These are phyloP conservation scores for Scheffersomyces illinoinensis DNA, from an alignment of 1,139 yeast species.

Conservation along the genomic window DNA sequence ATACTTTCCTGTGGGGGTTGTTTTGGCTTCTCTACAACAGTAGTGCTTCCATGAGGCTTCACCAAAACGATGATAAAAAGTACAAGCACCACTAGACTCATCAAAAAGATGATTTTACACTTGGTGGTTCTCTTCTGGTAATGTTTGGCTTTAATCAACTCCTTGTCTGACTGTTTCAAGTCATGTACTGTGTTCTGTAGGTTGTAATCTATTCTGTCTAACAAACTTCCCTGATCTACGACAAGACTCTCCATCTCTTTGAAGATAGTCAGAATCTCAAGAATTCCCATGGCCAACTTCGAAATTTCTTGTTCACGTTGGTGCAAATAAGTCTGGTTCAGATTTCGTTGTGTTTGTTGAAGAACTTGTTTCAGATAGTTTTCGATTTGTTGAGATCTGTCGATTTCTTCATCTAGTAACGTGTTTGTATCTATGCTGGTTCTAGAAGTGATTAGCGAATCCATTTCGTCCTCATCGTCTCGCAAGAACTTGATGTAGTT, in stretches of 20 bases:
- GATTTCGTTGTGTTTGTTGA: conserved; percentile 34
- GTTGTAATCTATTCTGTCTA: conserved; percentile 92
- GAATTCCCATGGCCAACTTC: conserved; percentile 87
- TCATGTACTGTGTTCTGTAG: conserved; percentile 76
- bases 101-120: conserved; percentile 79
- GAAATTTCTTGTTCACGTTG: conserved; percentile 89
- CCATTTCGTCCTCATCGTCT: conserved; percentile 62
- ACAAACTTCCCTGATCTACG: conserved; percentile 91
- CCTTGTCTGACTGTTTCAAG: conserved; percentile 74
- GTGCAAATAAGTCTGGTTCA: conserved; percentile 48
- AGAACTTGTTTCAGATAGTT: conserved; percentile 41
- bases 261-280: conserved; percentile 90
- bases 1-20: conserved; percentile 3
- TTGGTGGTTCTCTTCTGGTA: conserved; percentile 90
- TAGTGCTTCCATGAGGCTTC: conserved; percentile 51
- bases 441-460: conserved; percentile 17
- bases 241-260: conserved; percentile 90
- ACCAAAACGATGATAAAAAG: conserved; percentile 70
- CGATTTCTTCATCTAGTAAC: conserved; percentile 46
- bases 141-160: conserved; percentile 70
- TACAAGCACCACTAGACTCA: conserved; percentile 70
- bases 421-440: conserved; percentile 10
- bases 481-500: conserved; percentile 76
- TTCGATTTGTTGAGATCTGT: conserved; percentile 18
- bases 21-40: conserved; percentile 23